Evolutionary conservation across 2,329 filamentous ascomycete species (phyloP), one percentile per base, ranked within the genome.

Genomic region (Talaromyces sp.): DNA sequence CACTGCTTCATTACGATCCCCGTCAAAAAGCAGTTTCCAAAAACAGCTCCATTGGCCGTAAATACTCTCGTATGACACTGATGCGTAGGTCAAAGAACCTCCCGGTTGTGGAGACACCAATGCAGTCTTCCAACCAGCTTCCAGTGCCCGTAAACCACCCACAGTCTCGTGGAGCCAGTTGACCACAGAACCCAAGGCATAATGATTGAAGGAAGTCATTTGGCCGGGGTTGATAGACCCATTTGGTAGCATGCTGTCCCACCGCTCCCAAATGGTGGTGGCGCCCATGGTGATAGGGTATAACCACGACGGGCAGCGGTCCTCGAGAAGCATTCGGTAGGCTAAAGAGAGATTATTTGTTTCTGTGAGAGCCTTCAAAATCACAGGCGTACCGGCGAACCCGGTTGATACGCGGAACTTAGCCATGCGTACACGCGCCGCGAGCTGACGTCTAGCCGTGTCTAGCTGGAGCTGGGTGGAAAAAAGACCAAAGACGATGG

Each of bases 201-300:
- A 80, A 56, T 82, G 79, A 59, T 81, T 79, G 64, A 79, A 79
- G 43, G 74, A 77, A 0, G 78, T 81, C 79, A 81, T 81, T 16
- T 73, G 67, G 0, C 78, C 78, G 0, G 76, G 71, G 59, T 81
- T 81, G 56, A 81, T 71, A 1, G 65, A 69, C 1, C 76, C 77
- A 58, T 80, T 71, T 0, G 77, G 73, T 5, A 76, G 66, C 70
- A 81, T 73, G 54, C 72, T 75, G 65, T 82, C 75, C 79, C 79
- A 81, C 9, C 79, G 72, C 65, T 82, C 79, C 79, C 79, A 82
- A 9, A 76, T 74, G 0, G 78, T 81, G 0, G 80, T 81, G 0
- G 74, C 78, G 2, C 75, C 75, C 77, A 79, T 79, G 8, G 68
- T 73, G 13, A 81, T 73, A 4, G 73, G 76, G 60, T 79, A 80